phyloP scores from a whole-genome alignment of 2,329 filamentous ascomycete genomes.

The Sarocladium kiliense region DNA sequence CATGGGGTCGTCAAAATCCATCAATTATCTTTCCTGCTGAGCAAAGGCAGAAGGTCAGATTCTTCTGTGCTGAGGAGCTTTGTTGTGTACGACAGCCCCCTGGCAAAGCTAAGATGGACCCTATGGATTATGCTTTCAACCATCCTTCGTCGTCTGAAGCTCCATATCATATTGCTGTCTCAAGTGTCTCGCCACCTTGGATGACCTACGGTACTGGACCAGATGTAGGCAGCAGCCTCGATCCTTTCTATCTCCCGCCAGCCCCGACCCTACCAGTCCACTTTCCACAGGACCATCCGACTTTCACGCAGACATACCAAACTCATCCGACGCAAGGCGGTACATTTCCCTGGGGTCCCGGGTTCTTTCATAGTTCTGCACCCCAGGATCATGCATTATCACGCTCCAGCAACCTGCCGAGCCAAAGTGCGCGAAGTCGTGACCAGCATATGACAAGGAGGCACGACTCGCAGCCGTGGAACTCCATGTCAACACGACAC shows the following conservation, averaged over 20 bases:
- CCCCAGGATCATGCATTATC: not conserved
- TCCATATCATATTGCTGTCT: not conserved
- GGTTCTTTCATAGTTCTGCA: not conserved
- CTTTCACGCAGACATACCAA: not conserved
- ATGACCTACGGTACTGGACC: not conserved
- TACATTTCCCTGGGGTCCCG: not conserved
- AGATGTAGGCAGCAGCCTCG: not conserved
- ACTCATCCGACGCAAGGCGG: not conserved
- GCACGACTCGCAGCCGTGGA: not conserved
- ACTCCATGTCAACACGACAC: not conserved
- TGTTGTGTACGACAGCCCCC: too few relatives aligned
- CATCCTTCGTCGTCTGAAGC: not conserved
- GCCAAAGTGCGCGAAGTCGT: not conserved
- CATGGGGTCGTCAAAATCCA: too few relatives aligned
- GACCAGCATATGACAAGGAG: not conserved
- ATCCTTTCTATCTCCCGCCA: not conserved
- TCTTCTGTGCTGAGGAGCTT: too few relatives aligned
- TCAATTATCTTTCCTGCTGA: too few relatives aligned
- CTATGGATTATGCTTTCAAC: conserved; percentile 8
- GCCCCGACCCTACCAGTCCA: not conserved
- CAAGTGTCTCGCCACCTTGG: not conserved
- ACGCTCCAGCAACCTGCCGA: not conserved
- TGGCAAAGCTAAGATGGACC: not conserved
- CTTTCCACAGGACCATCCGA: not conserved
- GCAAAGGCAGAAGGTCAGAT: too few relatives aligned